These are phyloP conservation scores for Rhododendron williamsianum DNA, from an alignment of 148 eudicot species.

Conservation along the genomic window DNA sequence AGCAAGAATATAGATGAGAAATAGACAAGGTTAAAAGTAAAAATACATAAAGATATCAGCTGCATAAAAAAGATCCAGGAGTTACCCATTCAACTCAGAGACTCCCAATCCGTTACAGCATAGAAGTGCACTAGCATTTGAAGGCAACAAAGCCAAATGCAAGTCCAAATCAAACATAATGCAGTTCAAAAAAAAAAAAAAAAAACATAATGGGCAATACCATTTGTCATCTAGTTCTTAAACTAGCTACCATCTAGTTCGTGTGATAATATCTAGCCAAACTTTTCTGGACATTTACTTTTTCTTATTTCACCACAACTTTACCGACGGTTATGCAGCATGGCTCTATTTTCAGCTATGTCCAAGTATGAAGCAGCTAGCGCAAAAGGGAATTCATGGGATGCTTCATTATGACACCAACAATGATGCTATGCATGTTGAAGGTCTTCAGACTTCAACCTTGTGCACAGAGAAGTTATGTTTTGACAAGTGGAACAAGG, in stretches of 20 bases:
- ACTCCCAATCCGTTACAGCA: background rate
- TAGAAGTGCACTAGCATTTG: background rate
- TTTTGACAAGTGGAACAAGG: background rate
- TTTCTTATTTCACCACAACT: background rate
- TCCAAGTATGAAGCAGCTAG: background rate
- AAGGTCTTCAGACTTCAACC: background rate
- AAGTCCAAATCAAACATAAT: constrained; percentile 5
- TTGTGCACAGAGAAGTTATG: background rate
- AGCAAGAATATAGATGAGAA: constrained; percentile 1
- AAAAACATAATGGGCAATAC: background rate
- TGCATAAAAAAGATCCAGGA: background rate
- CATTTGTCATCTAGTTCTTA: background rate
- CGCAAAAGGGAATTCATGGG: background rate
- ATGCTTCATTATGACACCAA: background rate
- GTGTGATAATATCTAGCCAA: background rate
- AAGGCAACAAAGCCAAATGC: background rate
- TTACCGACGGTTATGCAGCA: background rate
- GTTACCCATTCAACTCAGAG: background rate
- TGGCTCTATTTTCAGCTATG: background rate
- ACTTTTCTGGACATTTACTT: background rate
- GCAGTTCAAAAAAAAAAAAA: no score
- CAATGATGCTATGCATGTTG: background rate
- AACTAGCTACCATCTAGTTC: background rate
- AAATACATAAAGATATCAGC: background rate
- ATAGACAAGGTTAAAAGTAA: background rate